Evolutionary conservation across 2,329 filamentous ascomycete genomes (phyloP), one percentile per base, ranked within the genome.

Genomic region (Exophiala bonariae): DNA sequence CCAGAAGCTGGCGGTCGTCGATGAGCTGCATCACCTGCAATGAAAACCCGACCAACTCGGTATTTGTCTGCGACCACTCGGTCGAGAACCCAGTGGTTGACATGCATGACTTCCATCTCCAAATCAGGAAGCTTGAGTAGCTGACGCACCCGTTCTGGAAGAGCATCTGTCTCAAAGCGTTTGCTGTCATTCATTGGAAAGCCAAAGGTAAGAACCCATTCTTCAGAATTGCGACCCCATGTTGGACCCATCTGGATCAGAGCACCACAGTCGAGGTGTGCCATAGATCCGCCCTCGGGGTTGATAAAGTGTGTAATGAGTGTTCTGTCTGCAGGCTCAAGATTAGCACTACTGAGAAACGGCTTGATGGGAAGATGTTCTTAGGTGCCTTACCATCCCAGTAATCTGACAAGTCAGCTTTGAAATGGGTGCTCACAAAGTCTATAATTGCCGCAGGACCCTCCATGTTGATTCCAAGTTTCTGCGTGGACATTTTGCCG

Each of bases 21-120:
- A 38, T 66, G 64, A 4, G 63, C 64, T 1, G 64, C 62, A 26
- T 66, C 64, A 1, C 64, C 64, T 7, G 58, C 60, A 8, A 65
- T 51, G 44, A 70, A 69, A 17, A 70, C 55, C 5, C 62, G 57
- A 0, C 60, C 63, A 2, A 46, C 39, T 13, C 41, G 34, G 41
- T 59, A 61, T 30, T 44, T 47, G 20, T 52, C 33, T 11, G 58
- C 56, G 20, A 58, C n/a, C 11, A 37, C 33, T n/a, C 41, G 17
- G 11, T 44, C 41, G 22, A 44, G 18, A 14, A 37, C 23, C 56
- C 57, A 61, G 19, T 55, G 50, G 26, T 45, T 56, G n/a, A 58
- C 35, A 16, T 45, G 37, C 9, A 45, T 36, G 3, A 61, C 54
- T 9, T 58, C 41, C 41, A 60, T 54, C 23, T 59, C 45, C 23